Base-by-base conservation (phyloP, 192 early-diverging fungal genomes). In the Coemansia sp. region DNA sequence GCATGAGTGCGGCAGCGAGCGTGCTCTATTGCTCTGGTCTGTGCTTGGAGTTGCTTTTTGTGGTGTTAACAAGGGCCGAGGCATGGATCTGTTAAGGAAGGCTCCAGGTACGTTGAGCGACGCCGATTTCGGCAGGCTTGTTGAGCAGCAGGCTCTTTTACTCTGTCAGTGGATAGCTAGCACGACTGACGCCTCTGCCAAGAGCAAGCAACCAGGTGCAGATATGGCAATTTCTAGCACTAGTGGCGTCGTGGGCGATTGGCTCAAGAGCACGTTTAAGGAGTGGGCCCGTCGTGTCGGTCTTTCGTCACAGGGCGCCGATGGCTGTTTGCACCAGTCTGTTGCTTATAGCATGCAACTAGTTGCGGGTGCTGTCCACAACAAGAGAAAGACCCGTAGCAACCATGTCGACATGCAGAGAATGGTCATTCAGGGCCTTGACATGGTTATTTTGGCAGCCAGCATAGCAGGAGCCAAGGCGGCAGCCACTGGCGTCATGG, bases 251-350 rank as follows among this genome's bases (percentile, higher is more conserved):
- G 56, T 61, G 8, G 37, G 50, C 61, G 29, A 16, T 16, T 78
- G 75, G 75, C 70, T 78, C 18, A 72, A 72, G 30, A 59, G 38
- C 12, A 55, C 49, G 60, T 72, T 78, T 30, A 73, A 50, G 59
- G 75, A 78, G 44, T 69, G 66, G 70, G 67, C 62, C 6, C 65
- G 59, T 8, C 67, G 70, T 15, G 12, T 6, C 22, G 10, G 59
- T 18, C 59, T 18, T 18, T 10, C 27, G 38, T 12, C 27, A 55
- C 53, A 32, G 7, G 55, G 34, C 9, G 27, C 30, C n/a, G 30
- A 58, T n/a, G 15, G 8, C 55, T 32, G 8, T 35, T 27, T 61
- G 60, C 60, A 3, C 18, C 35, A 13, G 22, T 40, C 61, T 5
- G 43, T 63, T 45, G 16, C 61, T 4, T 47, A 40, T 16, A 56